phyloP scores from a whole-genome alignment of 495 filamentous ascomycete genomes.

The Aspergillus homomorphus region DNA sequence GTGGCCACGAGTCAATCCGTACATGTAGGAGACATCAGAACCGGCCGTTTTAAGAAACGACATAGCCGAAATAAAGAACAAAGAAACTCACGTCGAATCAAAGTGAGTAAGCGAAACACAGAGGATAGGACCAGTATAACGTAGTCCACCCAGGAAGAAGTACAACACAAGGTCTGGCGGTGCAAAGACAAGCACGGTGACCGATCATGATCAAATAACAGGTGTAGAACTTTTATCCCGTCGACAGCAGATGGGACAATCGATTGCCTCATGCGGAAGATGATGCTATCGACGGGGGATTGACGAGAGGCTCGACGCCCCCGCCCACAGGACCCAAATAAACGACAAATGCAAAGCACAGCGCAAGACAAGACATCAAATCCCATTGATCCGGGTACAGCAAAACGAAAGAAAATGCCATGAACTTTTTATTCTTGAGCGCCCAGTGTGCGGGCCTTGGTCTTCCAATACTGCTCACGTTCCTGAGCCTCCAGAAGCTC shows the following conservation, averaged over 20 bases:
- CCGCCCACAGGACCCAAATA: conserved; percentile 29
- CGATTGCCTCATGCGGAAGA: conserved; percentile 25
- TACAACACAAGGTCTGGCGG: conserved; percentile 20
- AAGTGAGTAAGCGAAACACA: conserved; percentile 21
- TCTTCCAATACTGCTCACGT: conserved; percentile 60
- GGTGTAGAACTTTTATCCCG: conserved; percentile 27
- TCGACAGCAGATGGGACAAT: conserved; percentile 23
- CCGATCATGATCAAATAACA: not conserved
- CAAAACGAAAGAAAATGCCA: conserved; percentile 15
- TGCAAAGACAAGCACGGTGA: conserved; percentile 10
- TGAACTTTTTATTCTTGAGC: conserved; percentile 29
- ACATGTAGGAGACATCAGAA: conserved; percentile 53
- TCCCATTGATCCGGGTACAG: conserved; percentile 10
- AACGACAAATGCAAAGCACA: conserved; percentile 13
- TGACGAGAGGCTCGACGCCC: conserved; percentile 32
- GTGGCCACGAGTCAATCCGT: conserved; percentile 56
- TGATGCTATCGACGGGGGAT: conserved; percentile 28
- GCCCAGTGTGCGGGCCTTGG: conserved; percentile 44
- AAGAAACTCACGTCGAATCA: conserved; percentile 15
- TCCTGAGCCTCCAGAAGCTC: conserved; percentile 43
- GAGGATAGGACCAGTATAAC: conserved; percentile 5
- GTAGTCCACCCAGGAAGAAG: conserved; percentile 3
- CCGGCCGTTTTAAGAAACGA: conserved; percentile 35
- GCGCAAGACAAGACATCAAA: conserved; percentile 15
- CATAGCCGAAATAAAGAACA: conserved; percentile 20